phyloP scores from a whole-genome alignment of 2,329 filamentous ascomycete genomes.

The Neonectria faginata region DNA sequence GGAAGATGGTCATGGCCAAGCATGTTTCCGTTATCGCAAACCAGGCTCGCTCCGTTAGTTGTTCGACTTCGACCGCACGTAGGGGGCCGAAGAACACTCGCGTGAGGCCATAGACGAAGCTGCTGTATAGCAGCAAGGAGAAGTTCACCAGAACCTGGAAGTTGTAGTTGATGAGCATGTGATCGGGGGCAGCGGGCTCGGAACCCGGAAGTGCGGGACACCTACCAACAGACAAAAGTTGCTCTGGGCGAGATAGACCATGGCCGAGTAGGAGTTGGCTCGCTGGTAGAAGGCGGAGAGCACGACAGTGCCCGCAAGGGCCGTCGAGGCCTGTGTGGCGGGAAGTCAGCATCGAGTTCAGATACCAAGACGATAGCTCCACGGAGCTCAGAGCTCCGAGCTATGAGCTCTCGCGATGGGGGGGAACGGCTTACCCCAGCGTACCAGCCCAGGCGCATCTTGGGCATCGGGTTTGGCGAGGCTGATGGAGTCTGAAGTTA shows the following conservation, averaged over 20 bases:
- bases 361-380: slow-evolving; percentile 38
- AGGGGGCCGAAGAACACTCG: slow-evolving; percentile 90
- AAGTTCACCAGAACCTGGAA: slow-evolving; percentile 89
- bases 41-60: slow-evolving; percentile 97
- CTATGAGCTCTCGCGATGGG: slow-evolving; percentile 23
- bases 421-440: slow-evolving; percentile 63
- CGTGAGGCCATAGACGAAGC: slow-evolving; percentile 87
- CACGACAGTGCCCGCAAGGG: slow-evolving; percentile 85
- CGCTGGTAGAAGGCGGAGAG: slow-evolving; percentile 93
- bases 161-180: slow-evolving; percentile 25
- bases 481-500: slow-evolving; percentile 27
- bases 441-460: slow-evolving; percentile 71
- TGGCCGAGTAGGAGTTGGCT: slow-evolving; percentile 98
- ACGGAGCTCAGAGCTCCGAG: slow-evolving; percentile 40
- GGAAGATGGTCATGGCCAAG: slow-evolving; percentile 97
- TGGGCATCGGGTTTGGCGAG: slow-evolving; percentile 49
- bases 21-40: slow-evolving; percentile 97
- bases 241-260: slow-evolving; percentile 95
- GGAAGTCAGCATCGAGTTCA: slow-evolving; percentile 36
- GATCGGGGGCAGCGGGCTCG: slow-evolving; percentile 4
- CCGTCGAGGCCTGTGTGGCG: slow-evolving; percentile 76
- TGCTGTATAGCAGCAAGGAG: slow-evolving; percentile 82
- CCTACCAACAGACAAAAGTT: slow-evolving; percentile 92
- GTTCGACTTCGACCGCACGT: slow-evolving; percentile 94
- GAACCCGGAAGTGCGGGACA: slow-evolving; percentile 31